These are phyloP conservation scores for Rhizodiscina lignyota DNA, from an alignment of 495 filamentous ascomycete species.

Conservation along the genomic window DNA sequence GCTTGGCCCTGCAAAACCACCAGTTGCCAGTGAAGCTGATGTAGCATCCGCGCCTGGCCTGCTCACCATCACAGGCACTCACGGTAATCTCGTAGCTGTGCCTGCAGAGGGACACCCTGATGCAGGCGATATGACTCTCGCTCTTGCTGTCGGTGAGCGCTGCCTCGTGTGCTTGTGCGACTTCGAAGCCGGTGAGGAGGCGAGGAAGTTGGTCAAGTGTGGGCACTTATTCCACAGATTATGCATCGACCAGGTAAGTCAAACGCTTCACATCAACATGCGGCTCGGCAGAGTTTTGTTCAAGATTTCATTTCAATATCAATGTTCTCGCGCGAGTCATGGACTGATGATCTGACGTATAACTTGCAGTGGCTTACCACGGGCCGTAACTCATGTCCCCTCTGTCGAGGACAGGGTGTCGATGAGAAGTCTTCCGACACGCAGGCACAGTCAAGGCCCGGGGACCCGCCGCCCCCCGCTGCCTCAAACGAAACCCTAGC, in stretches of 20 bases:
- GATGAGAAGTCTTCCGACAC: conserved; percentile 2
- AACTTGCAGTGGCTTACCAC: conserved; percentile 69
- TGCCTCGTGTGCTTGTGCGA: conserved; percentile 60
- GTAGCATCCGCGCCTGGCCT: conserved; percentile 45
- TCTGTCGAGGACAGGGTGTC: conserved; percentile 61
- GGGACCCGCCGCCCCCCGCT: too few species aligned
- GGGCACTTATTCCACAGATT: conserved; percentile 55
- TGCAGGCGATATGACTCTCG: conserved; percentile 24
- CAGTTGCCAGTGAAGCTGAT: conserved; percentile 51
- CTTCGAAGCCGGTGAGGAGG: conserved; percentile 47
- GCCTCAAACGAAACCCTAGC: too few species aligned
- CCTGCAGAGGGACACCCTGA: conserved; percentile 30
- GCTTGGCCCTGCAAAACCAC: conserved; percentile 57
- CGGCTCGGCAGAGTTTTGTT: conserved; percentile 1
- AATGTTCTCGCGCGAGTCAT: too few species aligned
- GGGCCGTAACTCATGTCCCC: conserved; percentile 61
- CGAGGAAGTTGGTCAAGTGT: conserved; percentile 47
- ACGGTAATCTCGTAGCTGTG: conserved; percentile 28
- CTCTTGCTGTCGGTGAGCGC: conserved; percentile 39
- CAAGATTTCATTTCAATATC: conserved; percentile 1
- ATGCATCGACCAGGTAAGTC: conserved; percentile 59
- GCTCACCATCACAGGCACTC: conserved; percentile 9
- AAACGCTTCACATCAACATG: conserved; percentile 6
- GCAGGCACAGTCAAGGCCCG: too few species aligned
- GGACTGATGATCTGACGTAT: too few species aligned